Evolutionary conservation across 768 basidiomycete genomes (phyloP), one percentile per base, ranked within the genome.

Genomic region (Kwoniella botswanensis): DNA sequence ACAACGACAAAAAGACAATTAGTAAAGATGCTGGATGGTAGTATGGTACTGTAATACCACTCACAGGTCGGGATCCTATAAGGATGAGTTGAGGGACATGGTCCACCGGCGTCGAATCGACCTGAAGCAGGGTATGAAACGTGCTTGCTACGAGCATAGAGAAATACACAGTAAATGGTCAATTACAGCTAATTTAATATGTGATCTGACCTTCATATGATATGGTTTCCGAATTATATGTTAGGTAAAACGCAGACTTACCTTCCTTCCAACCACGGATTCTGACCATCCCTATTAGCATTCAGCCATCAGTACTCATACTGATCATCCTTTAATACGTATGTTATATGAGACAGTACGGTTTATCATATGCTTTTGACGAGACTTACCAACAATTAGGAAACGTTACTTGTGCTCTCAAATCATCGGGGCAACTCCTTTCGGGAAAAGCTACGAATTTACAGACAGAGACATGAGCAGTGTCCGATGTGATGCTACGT

Each of bases 361-460:
- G 35, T 35, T 6, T 35, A 35, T 35, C 6, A 35, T 35, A 35
- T 35, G 6, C 3, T 35, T 35, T 35, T 35, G 35, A 35, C 35
- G 7, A 9, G 17, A 64, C 71, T 67, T 56, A 73, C 71, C 71
- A 77, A 67, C 76, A 78, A 35, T 72, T 56, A 1, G 74, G 78
- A 61, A 79, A 79, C 29, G 65, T 68, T 15, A 75, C 65, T 54
- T 79, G 68, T 2, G 76, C 78, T n/a, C 78, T 67, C 15, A 79
- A 50, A 21, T 72, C 78, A 63, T 68, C 63, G 2, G 73, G 74
- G 65, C 78, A 63, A 63, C 62, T 50, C 22, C 62, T 18, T 63
- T 63, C 62, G 44, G 44, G 62, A 21, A 63, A 63, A 29, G 61
- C 42, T 29, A 41, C 35, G 35, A 6, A 35, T 35, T 35, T 6